These are phyloP conservation scores for Boletus subparvulus DNA, from an alignment of 768 basidiomycete species.

Conservation along the genomic window DNA sequence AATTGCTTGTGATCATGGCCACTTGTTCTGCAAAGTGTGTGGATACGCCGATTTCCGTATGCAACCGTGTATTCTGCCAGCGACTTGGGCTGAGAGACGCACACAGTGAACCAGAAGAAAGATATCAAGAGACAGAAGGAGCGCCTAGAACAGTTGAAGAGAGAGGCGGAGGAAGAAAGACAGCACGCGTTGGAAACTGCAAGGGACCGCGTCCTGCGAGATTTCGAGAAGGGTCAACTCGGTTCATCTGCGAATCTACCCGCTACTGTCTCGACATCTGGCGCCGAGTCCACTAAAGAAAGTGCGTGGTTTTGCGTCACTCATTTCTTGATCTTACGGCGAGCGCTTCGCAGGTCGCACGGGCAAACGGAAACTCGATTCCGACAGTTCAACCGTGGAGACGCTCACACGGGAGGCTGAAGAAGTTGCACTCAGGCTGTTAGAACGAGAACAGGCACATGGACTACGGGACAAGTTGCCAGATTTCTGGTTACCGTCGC, in stretches of 20 bases:
- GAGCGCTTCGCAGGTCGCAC: slow-evolving; percentile 45
- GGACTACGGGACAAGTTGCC: slow-evolving; percentile 85
- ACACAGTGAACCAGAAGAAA: slow-evolving; percentile 80
- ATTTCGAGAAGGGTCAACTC: slow-evolving; percentile 87
- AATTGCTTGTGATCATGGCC: slow-evolving; percentile 79
- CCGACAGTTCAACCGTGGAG: slow-evolving; percentile 73
- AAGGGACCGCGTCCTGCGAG: slow-evolving; percentile 81
- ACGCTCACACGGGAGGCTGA: slow-evolving; percentile 77
- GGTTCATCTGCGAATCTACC: slow-evolving; percentile 52
- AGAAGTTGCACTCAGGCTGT: slow-evolving; percentile 77
- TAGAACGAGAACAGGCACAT: slow-evolving; percentile 85
- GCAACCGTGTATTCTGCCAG: slow-evolving; percentile 24
- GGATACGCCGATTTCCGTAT: slow-evolving; percentile 80
- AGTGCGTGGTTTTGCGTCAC: slow-evolving; percentile 23
- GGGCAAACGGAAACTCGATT: slow-evolving; percentile 83
- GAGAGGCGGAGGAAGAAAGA: slow-evolving; percentile 80
- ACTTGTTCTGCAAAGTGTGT: slow-evolving; percentile 96
- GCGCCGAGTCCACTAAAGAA: slow-evolving; percentile 36
- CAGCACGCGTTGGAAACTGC: slow-evolving; percentile 68
- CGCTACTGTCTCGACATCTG: slow-evolving; percentile 38
- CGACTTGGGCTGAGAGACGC: slow-evolving; percentile 10
- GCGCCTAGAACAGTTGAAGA: slow-evolving; percentile 68
- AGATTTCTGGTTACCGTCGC: slow-evolving; percentile 94
- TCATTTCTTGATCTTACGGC: not conserved
- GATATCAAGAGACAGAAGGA: slow-evolving; percentile 91